phyloP scores from a whole-genome alignment of 1,284 basidiomycete genomes.

The Xerocomus tenax region DNA sequence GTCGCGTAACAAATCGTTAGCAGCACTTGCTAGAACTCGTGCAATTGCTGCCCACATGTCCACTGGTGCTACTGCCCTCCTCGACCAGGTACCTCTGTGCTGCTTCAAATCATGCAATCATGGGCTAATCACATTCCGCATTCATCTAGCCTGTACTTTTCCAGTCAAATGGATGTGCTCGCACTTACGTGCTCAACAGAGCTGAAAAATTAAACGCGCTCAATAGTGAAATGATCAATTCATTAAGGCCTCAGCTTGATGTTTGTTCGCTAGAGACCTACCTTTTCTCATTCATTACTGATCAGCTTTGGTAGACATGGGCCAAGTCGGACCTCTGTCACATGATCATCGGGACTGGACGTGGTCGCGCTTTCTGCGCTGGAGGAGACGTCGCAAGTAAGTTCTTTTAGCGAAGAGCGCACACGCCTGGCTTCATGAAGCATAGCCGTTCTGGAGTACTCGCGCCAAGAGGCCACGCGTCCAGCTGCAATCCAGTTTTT shows the following conservation, averaged over 20 bases:
- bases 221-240: slow-evolving; percentile 72
- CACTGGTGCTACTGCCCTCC: slow-evolving; percentile 18
- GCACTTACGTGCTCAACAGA: slow-evolving; percentile 76
- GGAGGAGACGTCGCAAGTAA: slow-evolving; percentile 88
- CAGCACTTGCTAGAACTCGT: slow-evolving; percentile 41
- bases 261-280: slow-evolving; percentile 34
- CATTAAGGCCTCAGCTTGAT: slow-evolving; percentile 67
- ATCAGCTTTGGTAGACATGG: slow-evolving; percentile 58
- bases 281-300: slow-evolving; percentile 9
- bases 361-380: slow-evolving; percentile 83
- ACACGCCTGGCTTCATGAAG: slow-evolving; percentile 14
- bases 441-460: slow-evolving; percentile 50
- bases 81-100: slow-evolving; percentile 22
- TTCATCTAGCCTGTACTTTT: slow-evolving; percentile 51
- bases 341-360: slow-evolving; percentile 71
- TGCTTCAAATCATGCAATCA: not conserved
- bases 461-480: slow-evolving; percentile 44
- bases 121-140: not conserved
- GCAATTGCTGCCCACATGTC: slow-evolving; percentile 56
- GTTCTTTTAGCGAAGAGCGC: slow-evolving; percentile 25
- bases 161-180: slow-evolving; percentile 53
- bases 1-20: slow-evolving; percentile 27
- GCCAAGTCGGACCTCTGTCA: slow-evolving; percentile 63
- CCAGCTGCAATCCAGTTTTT: slow-evolving; percentile 76
- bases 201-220: slow-evolving; percentile 82